Evolutionary conservation across 73 alveolate species (phyloP), one percentile per base, ranked within the genome.

Genomic region (Blepharisma stoltei): DNA sequence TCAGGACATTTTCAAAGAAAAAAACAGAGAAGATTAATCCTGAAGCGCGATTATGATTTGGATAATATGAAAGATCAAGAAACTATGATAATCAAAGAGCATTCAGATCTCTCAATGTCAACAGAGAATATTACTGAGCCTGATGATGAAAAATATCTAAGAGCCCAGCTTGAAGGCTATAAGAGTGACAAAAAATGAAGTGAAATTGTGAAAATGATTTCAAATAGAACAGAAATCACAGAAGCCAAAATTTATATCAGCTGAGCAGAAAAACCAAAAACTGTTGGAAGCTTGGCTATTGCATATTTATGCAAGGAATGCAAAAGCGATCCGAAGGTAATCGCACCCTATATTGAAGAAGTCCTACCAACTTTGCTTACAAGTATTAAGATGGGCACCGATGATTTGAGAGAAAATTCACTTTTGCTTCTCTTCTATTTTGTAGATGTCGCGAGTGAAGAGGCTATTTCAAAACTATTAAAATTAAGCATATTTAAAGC

Each of bases 211-310:
- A n/a, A n/a, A 25, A 18, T 60, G 73, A 60, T 60, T 8, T 14
- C 73, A 60, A 60, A 60, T 38, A n/a, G 46, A 25, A 60, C 49
- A 9, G 73, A 60, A 60, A 25, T 60, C 11, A 60, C n/a, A 60
- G 46, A 60, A n/a, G 46, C 73, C 2, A 60, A 14, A n/a, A 38
- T 60, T n/a, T 18, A 9, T 60, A 14, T 60, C 14, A 8, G 18
- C 48, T 60, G 73, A 38, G 45, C 73, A 60, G 73, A 60, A 25
- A 14, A 25, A 18, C 73, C 73, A 60, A 60, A 25, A 60, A 60
- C 73, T 18, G 46, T 60, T 25, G 73, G 73, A 3, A 9, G 48
- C 11, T n/a, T 60, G 46, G 73, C 73, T 1, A 14, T 60, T 8
- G 73, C 23, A 1, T 60, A 60, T 25, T 3, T 60, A 38, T n/a